phyloP scores from a whole-genome alignment of 1,139 yeast genomes.

The Lodderomyces margitis region DNA sequence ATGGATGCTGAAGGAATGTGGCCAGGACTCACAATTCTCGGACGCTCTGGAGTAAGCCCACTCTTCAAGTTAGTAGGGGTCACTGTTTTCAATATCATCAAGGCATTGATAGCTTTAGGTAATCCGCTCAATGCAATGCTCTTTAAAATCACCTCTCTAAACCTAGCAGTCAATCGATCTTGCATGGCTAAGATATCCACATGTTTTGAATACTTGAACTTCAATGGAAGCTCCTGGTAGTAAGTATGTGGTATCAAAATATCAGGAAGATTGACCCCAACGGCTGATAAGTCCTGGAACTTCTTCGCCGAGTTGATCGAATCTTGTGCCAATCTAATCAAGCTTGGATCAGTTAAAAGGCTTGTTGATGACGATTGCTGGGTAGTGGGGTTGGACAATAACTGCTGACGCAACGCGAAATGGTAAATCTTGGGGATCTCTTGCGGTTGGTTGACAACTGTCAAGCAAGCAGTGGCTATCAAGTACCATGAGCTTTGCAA shows the following conservation, averaged over 20 bases:
- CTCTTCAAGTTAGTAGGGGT: conserved; percentile 56
- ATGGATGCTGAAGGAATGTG: conserved; percentile 37
- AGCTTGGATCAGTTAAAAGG: conserved; percentile 24
- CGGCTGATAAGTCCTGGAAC: conserved; percentile 40
- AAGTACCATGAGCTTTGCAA: conserved; percentile 60
- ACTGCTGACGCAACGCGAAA: conserved; percentile 61
- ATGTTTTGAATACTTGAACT: conserved; percentile 29
- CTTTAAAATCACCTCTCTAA: conserved; percentile 76
- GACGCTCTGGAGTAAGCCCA: conserved; percentile 28
- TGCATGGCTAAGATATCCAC: conserved; percentile 41
- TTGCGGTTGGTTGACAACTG: conserved; percentile 79
- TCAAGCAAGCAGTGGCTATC: conserved; percentile 76
- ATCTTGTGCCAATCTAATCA: conserved; percentile 34
- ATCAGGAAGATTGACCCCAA: conserved; percentile 47
- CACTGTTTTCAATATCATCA: conserved; percentile 60
- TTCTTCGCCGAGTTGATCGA: conserved; percentile 38
- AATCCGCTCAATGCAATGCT: conserved; percentile 77
- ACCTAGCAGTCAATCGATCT: conserved; percentile 48
- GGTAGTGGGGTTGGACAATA: conserved; percentile 14
- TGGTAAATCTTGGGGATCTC: conserved; percentile 77
- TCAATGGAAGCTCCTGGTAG: conserved; percentile 39
- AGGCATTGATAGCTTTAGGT: conserved; percentile 80
- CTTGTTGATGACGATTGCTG: conserved; percentile 5
- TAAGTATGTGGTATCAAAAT: conserved; percentile 41
- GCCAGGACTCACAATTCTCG: conserved; percentile 33